Base-by-base conservation (phyloP, 495 filamentous ascomycete species). In the Penicillium steckii region DNA sequence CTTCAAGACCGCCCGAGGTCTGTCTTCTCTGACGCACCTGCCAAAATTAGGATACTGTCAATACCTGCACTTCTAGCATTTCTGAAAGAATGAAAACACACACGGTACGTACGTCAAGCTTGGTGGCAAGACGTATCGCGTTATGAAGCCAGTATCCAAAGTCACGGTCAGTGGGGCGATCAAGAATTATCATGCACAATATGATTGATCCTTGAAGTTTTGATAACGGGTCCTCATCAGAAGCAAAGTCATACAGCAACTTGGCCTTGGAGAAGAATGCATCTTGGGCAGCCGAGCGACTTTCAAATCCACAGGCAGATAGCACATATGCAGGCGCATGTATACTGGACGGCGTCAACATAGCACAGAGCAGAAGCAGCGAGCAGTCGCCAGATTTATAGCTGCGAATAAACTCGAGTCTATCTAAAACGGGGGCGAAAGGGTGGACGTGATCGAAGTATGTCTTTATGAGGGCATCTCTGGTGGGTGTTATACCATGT, bases 131-230 rank as follows among this genome's bases (percentile, higher is more conserved):
- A 4, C 40, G 40, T 4, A 43, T 9, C 9, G 40, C 40, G 19
- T 43, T 43, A n/a, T 43, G 40, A 19, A 43, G 23, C 40, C 40
- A 43, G 40, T 43, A 43, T 17, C 40, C 40, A 25, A 43, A 43
- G 40, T 43, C 40, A 1, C 19, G 40, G 19, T 43, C 40, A n/a
- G 40, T 23, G 9, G 40, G 40, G 19, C 23, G 40, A n/a, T 43
- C 40, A 0, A 43, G 40, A 43, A 43, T 43, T 13, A 43, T 19
- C 40, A 43, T 43, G 1, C 18, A 43, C 40, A 43, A 23, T 5
- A 43, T 43, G 2, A 43, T 22, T 22, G 40, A 43, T 22, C 40
- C 40, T 19, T 43, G 40, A 6, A 43, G 40, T 19, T 22, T 43
- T 19, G 23, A 4, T 19, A 43, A 43, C 13, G 40, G 40, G 6